Evolutionary conservation across 176 grass and related monocot genomes (phyloP).

Genomic region (Metroxylon sagu): DNA sequence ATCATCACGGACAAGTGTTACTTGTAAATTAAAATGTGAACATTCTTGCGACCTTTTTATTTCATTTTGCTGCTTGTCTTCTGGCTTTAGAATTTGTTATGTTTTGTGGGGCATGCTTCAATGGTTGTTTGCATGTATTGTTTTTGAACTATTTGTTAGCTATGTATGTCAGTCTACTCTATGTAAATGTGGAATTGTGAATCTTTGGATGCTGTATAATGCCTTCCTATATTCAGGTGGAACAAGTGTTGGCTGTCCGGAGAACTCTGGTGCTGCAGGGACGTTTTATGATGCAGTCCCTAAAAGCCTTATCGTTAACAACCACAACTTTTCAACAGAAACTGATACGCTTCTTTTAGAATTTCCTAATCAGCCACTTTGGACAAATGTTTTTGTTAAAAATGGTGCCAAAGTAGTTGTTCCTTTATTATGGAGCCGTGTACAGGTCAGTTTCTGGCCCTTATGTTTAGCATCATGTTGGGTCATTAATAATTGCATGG

Average conservation of each 20-base stretch:
- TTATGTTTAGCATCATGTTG: too few relatives aligned
- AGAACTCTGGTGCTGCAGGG: conserved; percentile 92
- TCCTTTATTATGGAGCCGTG: conserved; percentile 95
- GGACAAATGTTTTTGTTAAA: conserved; percentile 96
- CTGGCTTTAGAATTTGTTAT: too few relatives aligned
- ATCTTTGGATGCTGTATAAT: neutral
- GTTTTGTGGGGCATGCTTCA: too few relatives aligned
- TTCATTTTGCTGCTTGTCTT: too few relatives aligned
- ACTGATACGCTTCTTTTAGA: conserved; percentile 98
- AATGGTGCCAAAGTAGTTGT: conserved; percentile 90
- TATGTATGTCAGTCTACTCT: too few relatives aligned
- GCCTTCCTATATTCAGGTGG: conserved; percentile 45
- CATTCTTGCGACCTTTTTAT: too few relatives aligned
- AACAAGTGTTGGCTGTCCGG: conserved; percentile 71
- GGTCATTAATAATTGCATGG: too few relatives aligned
- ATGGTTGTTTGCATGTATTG: too few relatives aligned
- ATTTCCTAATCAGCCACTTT: conserved; percentile 94
- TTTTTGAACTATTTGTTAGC: too few relatives aligned
- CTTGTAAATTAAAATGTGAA: too few relatives aligned
- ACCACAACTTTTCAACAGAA: conserved; percentile 91
- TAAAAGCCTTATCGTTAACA: conserved; percentile 83
- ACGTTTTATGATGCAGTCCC: conserved; percentile 98
- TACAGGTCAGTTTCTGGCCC: conserved; percentile 53
- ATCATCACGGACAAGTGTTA: too few relatives aligned
- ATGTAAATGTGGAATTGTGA: too few relatives aligned